A percentile compares a stretch with the other conserved stretches of the same genome.
These are phyloP conservation scores for Fusarium sp. DNA, from an alignment of 2,329 filamentous ascomycete genomes.

Conservation along the genomic window DNA sequence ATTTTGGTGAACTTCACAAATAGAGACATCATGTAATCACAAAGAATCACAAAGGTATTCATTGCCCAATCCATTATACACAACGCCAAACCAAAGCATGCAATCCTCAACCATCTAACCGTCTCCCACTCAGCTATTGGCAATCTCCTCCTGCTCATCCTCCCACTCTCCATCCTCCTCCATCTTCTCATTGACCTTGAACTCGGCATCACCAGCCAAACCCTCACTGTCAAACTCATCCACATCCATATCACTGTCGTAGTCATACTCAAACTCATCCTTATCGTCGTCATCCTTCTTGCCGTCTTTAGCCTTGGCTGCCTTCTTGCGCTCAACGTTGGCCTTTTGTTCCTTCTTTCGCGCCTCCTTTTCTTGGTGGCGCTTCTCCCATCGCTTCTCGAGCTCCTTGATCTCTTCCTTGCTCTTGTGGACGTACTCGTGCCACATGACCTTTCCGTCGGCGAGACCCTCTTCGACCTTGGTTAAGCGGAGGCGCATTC, in stretches of 20 bases:
- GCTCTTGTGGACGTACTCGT: constrained; percentile 90
- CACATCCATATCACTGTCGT: constrained; percentile 57
- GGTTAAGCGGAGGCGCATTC: constrained; percentile 87
- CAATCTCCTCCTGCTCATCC: constrained; percentile 58
- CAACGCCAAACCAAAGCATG: constrained; percentile 40
- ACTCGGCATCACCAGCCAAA: constrained; percentile 60
- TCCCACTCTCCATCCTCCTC: constrained; percentile 64
- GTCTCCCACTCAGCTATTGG: constrained; percentile 34
- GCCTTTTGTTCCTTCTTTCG: constrained; percentile 85
- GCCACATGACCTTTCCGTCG: constrained; percentile 94
- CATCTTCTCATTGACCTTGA: constrained; percentile 59
- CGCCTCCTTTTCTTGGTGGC: constrained; percentile 81
- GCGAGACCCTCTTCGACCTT: constrained; percentile 97
- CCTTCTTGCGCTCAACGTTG: constrained; percentile 88
- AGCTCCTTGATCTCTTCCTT: constrained; percentile 79
- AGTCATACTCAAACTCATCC: constrained; percentile 56
- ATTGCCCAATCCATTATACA: constrained; percentile 38
- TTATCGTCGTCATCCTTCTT: constrained; percentile 50
- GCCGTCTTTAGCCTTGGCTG: constrained; percentile 54
- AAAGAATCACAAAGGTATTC: constrained; percentile 36
- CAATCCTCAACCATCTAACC: constrained; percentile 14
- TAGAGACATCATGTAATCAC: not conserved
- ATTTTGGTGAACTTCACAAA: not conserved
- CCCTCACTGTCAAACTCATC: constrained; percentile 64
- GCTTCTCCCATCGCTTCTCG: constrained; percentile 84